A percentile compares a stretch with the other conserved stretches of the same genome.
Evolutionary conservation across 108 stramenopile genomes (phyloP).

Genomic region (Discostella stelligeroides): DNA sequence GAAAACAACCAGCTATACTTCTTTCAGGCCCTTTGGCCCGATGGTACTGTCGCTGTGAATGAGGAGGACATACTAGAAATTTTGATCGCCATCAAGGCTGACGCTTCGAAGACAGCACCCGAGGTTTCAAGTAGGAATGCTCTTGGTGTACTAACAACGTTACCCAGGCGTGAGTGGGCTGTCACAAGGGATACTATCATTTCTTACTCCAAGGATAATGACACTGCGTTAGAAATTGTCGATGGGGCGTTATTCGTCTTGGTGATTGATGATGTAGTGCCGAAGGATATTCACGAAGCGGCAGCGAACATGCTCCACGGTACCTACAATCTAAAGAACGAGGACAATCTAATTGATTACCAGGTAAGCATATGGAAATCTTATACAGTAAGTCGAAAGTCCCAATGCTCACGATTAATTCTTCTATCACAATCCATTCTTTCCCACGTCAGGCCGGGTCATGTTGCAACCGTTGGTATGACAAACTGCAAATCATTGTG

Average conservation of each 20-base stretch:
- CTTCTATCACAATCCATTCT: background rate
- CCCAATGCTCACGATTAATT: no score
- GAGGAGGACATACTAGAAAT: constrained; percentile 80
- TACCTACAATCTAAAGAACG: constrained; percentile 58
- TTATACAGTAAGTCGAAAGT: background rate
- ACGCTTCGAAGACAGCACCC: constrained; percentile 47
- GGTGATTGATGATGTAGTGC: constrained; percentile 77
- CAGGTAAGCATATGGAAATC: constrained; percentile 18
- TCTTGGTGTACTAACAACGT: constrained; percentile 81
- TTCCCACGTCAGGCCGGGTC: constrained; percentile 61
- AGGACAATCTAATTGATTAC: constrained; percentile 48
- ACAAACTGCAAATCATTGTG: constrained; percentile 80
- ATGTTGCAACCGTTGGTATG: constrained; percentile 89
- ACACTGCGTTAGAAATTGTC: constrained; percentile 61
- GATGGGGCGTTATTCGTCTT: constrained; percentile 87
- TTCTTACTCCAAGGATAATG: constrained; percentile 52
- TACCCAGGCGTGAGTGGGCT: constrained; percentile 81
- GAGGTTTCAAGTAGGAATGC: constrained; percentile 51
- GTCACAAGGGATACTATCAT: constrained; percentile 58
- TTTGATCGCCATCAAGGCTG: constrained; percentile 64
- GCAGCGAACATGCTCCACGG: constrained; percentile 90
- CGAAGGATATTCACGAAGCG: constrained; percentile 71
- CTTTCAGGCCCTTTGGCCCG: constrained; percentile 77
- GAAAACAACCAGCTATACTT: constrained; percentile 74
- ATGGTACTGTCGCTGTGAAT: constrained; percentile 75